Base-by-base conservation (phyloP, 257 asterid genomes). In the Eucommia ulmoides region DNA sequence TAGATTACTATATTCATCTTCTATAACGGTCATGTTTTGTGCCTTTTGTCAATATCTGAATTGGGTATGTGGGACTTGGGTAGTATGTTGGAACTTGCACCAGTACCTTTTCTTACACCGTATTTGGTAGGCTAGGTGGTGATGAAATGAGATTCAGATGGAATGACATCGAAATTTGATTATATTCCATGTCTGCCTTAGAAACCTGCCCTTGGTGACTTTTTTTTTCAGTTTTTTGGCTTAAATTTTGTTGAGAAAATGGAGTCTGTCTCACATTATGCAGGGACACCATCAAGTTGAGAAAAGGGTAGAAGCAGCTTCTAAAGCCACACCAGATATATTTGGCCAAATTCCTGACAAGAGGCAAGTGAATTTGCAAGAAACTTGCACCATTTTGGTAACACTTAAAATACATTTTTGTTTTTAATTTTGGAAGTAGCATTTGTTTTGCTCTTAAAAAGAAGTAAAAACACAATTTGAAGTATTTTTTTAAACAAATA, bases 301-400 rank as follows among this genome's bases (percentile, higher is more conserved):
- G 51, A 50, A 59, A 53, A 50, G 65, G 23, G 70, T 41, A 25
- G 44, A 61, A 63, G 66, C 24, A 63, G 66, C 24, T 53, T 58
- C 46, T 52, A 65, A 59, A 66, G 67, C 44, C 55, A 70, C 59
- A 47, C 24, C 77, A 15, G 71, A 59, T 59, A 49, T 63, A 52
- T 66, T 41, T 42, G 59, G 61, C 41, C 63, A 70, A 56, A 41
- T 55, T 71, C 50, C 47, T 24, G 67, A 75, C 59, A 69, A 54
- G 67, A 79, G 70, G 66, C 80, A 70, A 45, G 25, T 23, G 15
- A 54, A 57, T 77, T 54, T 52, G 93, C 76, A 69, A 81, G n/a
- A n/a, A n/a, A n/a, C n/a, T n/a, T n/a, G n/a, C 38, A 6, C 38
- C 38, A 4, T 12, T 4, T 6, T 26, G 6, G 6, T 6, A 26